These are phyloP conservation scores for Alloteropsis semialata DNA, from an alignment of 176 grass and related monocot species.

Conservation along the genomic window DNA sequence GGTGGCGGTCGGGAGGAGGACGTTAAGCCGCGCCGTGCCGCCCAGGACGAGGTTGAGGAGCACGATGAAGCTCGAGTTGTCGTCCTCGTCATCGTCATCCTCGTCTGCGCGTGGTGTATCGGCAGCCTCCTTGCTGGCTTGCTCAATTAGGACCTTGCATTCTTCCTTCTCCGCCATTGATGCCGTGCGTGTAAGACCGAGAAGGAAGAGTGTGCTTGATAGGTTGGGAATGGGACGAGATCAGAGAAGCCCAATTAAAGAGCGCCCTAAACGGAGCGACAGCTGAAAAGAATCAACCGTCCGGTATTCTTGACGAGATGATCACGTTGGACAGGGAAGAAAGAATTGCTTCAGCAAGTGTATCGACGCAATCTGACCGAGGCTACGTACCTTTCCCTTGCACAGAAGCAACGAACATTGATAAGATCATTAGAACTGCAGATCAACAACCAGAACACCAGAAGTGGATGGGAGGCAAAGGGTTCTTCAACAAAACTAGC, in stretches of 20 bases:
- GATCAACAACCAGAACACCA: not conserved
- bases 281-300: constrained; percentile 32
- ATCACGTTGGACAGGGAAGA: not conserved
- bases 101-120: not conserved
- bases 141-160: constrained; percentile 65
- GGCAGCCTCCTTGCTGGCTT: not conserved
- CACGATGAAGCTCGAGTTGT: constrained; percentile 54
- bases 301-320: constrained; percentile 7
- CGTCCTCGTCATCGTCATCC: constrained; percentile 26
- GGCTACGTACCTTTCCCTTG: not conserved
- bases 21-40: constrained; percentile 81
- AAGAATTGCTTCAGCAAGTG: constrained; percentile 44
- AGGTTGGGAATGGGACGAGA: not conserved
- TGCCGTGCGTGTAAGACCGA: not conserved
- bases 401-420: constrained; percentile 26
- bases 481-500: not conserved
- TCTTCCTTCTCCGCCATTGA: constrained; percentile 54
- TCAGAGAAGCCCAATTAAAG: constrained; percentile 20
- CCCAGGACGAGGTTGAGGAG: constrained; percentile 73
- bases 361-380: not conserved
- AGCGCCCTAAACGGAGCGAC: not conserved
- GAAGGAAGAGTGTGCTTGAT: not conserved
- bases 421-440: not conserved
- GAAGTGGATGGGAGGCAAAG: not conserved
- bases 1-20: constrained; percentile 87